A percentile compares a stretch with the other conserved stretches of the same genome.
Conservation (phyloP, 192 early-diverging fungal species). For the Lunasporangiospora selenospora region DNA sequence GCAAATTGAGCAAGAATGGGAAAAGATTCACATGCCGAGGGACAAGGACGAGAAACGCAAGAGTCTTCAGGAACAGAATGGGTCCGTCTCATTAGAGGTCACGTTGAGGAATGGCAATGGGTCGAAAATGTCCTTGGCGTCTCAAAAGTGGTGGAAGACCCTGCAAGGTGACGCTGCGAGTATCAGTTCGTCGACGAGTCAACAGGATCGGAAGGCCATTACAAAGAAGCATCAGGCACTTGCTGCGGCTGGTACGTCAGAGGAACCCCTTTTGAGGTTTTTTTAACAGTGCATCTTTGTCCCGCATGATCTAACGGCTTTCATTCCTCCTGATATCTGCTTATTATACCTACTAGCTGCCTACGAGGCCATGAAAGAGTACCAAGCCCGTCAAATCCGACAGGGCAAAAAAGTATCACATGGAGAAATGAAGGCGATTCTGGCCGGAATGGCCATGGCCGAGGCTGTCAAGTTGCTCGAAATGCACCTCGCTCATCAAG, state of each 20-base stretch:
- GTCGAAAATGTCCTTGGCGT: too few species aligned
- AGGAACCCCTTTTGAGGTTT: too few species aligned
- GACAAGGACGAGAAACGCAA: constrained; percentile 17
- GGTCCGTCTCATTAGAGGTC: neutral
- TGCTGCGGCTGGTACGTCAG: constrained; percentile 24
- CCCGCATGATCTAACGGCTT: too few species aligned
- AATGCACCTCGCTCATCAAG: too few species aligned
- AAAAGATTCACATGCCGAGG: constrained; percentile 23
- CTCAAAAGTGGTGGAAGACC: constrained; percentile 30
- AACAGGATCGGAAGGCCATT: constrained; percentile 8
- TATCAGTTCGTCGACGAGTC: neutral
- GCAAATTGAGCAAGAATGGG: constrained; percentile 22
- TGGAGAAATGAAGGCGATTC: constrained; percentile 37
- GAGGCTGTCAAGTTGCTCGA: constrained; percentile 40
- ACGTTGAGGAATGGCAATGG: neutral
- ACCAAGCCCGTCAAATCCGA: constrained; percentile 16
- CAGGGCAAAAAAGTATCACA: constrained; percentile 36
- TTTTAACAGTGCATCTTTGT: too few species aligned
- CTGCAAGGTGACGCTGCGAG: neutral
- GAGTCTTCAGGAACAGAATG: constrained; percentile 21
- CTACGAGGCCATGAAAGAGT: constrained; percentile 34
- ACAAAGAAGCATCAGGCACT: constrained; percentile 23
- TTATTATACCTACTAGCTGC: too few species aligned
- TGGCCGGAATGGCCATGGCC: constrained; percentile 40
- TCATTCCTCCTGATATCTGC: neutral